phyloP scores from a whole-genome alignment of 345 rosid species.

The Rubroshorea leprosula region DNA sequence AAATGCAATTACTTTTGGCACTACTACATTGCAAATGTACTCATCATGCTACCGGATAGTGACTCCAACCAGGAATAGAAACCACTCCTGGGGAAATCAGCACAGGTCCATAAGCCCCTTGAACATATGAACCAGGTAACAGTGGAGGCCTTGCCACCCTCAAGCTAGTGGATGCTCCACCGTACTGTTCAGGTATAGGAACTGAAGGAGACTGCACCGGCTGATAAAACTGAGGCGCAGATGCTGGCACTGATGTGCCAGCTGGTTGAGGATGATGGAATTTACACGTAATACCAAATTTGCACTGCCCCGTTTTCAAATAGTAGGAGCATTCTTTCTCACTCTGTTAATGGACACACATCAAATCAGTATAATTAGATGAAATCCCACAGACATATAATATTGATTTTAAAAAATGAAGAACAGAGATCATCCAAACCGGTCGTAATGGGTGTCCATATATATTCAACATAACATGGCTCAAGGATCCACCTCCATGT shows the following conservation, averaged over 20 bases:
- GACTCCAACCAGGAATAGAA: slow-evolving; percentile 75
- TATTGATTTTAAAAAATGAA: background rate
- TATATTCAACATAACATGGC: slow-evolving; percentile 54
- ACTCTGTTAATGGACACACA: slow-evolving; percentile 52
- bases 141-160: slow-evolving; percentile 70
- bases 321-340: slow-evolving; percentile 91
- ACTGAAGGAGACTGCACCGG: slow-evolving; percentile 69
- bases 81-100: slow-evolving; percentile 67
- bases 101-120: slow-evolving; percentile 74
- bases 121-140: slow-evolving; percentile 67
- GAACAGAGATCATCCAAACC: slow-evolving; percentile 36
- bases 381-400: background rate
- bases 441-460: slow-evolving; percentile 77
- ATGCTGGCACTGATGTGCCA: slow-evolving; percentile 44
- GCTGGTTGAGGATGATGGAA: slow-evolving; percentile 91
- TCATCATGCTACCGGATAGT: slow-evolving; percentile 57
- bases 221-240: slow-evolving; percentile 73
- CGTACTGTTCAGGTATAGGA: slow-evolving; percentile 65
- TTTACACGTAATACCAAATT: slow-evolving; percentile 86
- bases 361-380: background rate
- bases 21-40: slow-evolving; percentile 9
- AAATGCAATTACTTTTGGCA: slow-evolving; percentile 7
- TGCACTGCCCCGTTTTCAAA: slow-evolving; percentile 92
- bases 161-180: slow-evolving; percentile 45
- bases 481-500: slow-evolving; percentile 58